A percentile compares a stretch with the other conserved stretches of the same genome.
Evolutionary conservation across 2,329 filamentous ascomycete species (phyloP).

Genomic region (Cercospora zeae-maydis): DNA sequence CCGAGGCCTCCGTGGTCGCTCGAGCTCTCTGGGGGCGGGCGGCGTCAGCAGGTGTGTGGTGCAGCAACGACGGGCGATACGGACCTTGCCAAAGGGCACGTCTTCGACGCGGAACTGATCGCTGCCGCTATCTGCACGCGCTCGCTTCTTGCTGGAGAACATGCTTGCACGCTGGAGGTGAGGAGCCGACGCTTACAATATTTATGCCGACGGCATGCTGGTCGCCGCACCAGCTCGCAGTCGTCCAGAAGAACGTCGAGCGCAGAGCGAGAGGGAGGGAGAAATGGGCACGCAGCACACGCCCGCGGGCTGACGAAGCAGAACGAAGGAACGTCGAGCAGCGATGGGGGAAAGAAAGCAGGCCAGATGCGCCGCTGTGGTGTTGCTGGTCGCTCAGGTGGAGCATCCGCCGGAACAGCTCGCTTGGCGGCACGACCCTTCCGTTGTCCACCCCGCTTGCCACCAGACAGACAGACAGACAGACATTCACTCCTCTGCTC

Average conservation of each 20-base stretch:
- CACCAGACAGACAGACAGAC: not conserved
- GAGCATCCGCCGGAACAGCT: not conserved
- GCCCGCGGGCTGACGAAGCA: not conserved
- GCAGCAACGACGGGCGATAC: not conserved
- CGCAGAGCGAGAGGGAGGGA: not conserved
- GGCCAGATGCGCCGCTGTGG: not conserved
- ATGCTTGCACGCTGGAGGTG: conserved; percentile 8
- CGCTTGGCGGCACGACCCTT: conserved; percentile 1
- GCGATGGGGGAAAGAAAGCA: not conserved
- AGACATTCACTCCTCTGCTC: not conserved
- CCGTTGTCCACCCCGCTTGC: not conserved
- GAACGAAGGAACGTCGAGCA: not conserved
- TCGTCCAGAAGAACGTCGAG: not conserved
- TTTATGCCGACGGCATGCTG: conserved; percentile 4
- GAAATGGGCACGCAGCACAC: not conserved
- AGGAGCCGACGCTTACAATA: conserved; percentile 5
- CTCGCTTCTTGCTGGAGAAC: conserved; percentile 21
- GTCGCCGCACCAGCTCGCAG: not conserved
- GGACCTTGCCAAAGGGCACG: conserved; percentile 21
- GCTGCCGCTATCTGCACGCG: conserved; percentile 16
- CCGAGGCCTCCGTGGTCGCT: conserved; percentile 18
- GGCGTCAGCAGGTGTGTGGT: conserved; percentile 7
- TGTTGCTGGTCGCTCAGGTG: not conserved
- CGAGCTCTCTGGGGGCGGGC: conserved; percentile 20
- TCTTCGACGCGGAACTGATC: conserved; percentile 10